Evolutionary conservation across 495 filamentous ascomycete genomes (phyloP).

Genomic region (Pyrenopolyporus hunteri): DNA sequence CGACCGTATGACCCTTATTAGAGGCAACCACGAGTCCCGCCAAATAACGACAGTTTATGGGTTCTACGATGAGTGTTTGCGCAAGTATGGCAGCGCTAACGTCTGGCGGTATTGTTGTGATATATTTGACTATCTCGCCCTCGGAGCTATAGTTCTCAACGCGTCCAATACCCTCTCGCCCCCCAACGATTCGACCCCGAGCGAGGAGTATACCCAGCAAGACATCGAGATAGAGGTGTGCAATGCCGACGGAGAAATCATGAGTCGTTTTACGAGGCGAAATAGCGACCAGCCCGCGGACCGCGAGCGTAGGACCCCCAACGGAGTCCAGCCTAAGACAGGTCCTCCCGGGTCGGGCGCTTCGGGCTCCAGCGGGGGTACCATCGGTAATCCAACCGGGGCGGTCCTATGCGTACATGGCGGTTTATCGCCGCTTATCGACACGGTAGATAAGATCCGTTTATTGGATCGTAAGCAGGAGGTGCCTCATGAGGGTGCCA

Average conservation of each 20-base stretch:
- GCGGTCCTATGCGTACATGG: constrained; percentile 96
- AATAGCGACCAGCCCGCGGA: constrained; percentile 19
- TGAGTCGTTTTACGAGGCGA: constrained; percentile 63
- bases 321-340: constrained; percentile 54
- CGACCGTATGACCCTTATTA: constrained; percentile 94
- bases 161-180: constrained; percentile 74
- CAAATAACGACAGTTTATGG: constrained; percentile 99
- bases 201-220: constrained; percentile 57
- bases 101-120: constrained; percentile 99
- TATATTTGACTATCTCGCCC: constrained; percentile 96
- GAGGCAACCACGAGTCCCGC: constrained; percentile 95
- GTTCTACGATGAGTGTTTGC: constrained; percentile 97
- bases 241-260: constrained; percentile 78
- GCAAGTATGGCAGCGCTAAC: constrained; percentile 96
- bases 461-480: constrained; percentile 96
- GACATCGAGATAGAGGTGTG: constrained; percentile 92
- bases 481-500: constrained; percentile 96
- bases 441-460: constrained; percentile 94
- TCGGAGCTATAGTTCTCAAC: constrained; percentile 92
- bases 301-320: constrained; percentile 46
- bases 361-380: constrained; percentile 67
- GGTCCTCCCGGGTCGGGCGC: constrained; percentile 84
- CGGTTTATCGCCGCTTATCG: constrained; percentile 87
- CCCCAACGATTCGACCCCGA: constrained; percentile 54
- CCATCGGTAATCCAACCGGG: constrained; percentile 69